Conservation (phyloP, 352 stramenopile genomes). For the Salisapilia sapeloensis region DNA sequence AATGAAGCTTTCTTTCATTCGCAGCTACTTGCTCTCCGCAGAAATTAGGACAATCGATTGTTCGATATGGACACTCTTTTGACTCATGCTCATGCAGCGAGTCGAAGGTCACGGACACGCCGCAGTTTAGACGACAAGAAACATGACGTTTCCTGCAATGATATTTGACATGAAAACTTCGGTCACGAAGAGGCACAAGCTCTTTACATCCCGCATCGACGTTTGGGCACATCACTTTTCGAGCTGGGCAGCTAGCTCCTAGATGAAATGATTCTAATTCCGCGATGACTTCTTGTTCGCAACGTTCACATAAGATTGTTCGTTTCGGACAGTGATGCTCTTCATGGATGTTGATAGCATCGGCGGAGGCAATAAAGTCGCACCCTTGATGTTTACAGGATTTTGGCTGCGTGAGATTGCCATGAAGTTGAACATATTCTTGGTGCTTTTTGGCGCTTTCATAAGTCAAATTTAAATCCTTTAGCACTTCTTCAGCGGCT, state of each 20-base stretch:
- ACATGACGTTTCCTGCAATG: constrained; percentile 45
- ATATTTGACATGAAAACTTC: constrained; percentile 13
- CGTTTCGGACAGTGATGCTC: constrained; percentile 34
- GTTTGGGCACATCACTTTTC: constrained; percentile 27
- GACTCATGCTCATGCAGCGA: constrained; percentile 29
- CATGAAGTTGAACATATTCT: constrained; percentile 27
- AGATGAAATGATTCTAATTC: constrained; percentile 18
- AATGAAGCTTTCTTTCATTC: constrained; percentile 17
- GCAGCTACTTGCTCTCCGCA: constrained; percentile 19
- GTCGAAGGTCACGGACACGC: constrained; percentile 17
- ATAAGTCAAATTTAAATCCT: constrained; percentile 14
- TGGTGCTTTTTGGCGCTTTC: constrained; percentile 24
- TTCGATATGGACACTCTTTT: constrained; percentile 20
- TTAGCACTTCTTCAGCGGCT: constrained; percentile 9
- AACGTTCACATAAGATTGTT: constrained; percentile 31
- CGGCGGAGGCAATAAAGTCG: constrained; percentile 21
- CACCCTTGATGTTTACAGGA: constrained; percentile 26
- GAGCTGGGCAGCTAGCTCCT: constrained; percentile 10
- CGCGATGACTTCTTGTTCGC: constrained; percentile 12
- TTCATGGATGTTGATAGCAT: constrained; percentile 40
- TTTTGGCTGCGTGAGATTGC: constrained; percentile 17
- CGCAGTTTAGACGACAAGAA: constrained; percentile 31
- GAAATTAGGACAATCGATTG: constrained; percentile 14
- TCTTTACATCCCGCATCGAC: constrained; percentile 30
- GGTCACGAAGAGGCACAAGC: constrained; percentile 13